Evolutionary conservation across 768 basidiomycete species (phyloP), one percentile per base, ranked within the genome.

Genomic region (Calocera cornea): DNA sequence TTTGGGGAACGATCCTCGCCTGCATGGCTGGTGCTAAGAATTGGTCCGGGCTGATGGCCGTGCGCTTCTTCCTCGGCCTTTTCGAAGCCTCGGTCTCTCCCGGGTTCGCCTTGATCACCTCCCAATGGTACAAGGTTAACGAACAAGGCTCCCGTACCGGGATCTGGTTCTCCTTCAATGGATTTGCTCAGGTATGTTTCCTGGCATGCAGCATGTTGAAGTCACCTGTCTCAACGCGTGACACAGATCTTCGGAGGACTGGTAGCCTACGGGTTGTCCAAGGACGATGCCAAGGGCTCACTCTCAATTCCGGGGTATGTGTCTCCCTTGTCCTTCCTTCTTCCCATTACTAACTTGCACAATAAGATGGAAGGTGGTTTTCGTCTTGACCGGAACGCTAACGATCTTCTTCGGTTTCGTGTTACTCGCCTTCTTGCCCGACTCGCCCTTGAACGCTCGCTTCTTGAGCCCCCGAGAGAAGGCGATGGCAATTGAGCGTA

Each of bases 1-100:
- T 75, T 0, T 80, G 82, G 82, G 83, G 82, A 17, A 75, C 76
- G 11, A 78, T 83, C 16, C 76, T 83, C 14, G 79, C 81, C 2
- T 80, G 78, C 72, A 82, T 82, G 16, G 82, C 82, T 2, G 80
- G 79, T 22, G 82, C 80, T 72, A 80, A 75, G 40, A 72, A 69
- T 34, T 71, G 67, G 60, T 64, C 67, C 0, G 79, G 79, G 2
- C 75, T 83, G 16, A 76, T 82, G 34, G 71, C 80, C 34, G 81
- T 83, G 11, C 73, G 82, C 49, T 83, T 81, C 31, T 74, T 84
- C 34, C 64, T 72, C 17, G 72, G 70, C n/a, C 49, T 68, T 24
- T 71, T 34, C 44, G 24, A 29, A 8, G 14, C 14, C 14, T 60
- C 54, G 14, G 54, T 60, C 5, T 60, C 54, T 27, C 54, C 54